Conservation (phyloP, 208 protist genomes). For the Leishmania arabica region DNA sequence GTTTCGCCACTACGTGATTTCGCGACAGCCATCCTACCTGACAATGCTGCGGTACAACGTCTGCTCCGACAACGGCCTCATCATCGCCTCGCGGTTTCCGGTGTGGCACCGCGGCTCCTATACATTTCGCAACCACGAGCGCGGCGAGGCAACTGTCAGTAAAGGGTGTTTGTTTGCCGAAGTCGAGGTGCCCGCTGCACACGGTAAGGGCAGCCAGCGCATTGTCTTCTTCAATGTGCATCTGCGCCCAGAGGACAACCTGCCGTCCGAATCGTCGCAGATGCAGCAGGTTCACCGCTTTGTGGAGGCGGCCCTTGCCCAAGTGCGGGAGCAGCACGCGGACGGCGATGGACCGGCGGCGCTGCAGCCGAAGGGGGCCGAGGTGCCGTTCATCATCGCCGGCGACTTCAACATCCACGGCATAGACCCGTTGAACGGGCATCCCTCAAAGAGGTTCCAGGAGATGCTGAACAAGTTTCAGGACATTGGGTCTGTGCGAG, state of each 20-base stretch:
- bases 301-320: conserved; percentile 63
- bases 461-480: conserved; percentile 74
- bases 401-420: conserved; percentile 88
- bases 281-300: conserved; percentile 77
- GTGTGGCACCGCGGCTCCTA: conserved; percentile 83
- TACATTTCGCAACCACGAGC: conserved; percentile 69
- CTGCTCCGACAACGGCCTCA: conserved; percentile 82
- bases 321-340: conserved; percentile 39
- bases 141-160: conserved; percentile 37
- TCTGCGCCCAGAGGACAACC: conserved; percentile 67
- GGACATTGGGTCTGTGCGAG: conserved; percentile 53
- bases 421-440: conserved; percentile 49
- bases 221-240: conserved; percentile 89
- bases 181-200: conserved; percentile 60
- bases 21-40: conserved; percentile 79
- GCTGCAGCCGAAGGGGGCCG: conserved; percentile 1
- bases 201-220: conserved; percentile 28
- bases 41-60: conserved; percentile 83
- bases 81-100: conserved; percentile 87
- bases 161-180: conserved; percentile 89
- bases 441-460: conserved; percentile 55
- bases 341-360: background rate
- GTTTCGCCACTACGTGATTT: conserved; percentile 85
- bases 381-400: conserved; percentile 72
- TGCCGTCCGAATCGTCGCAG: conserved; percentile 59